Evolutionary conservation across 1,284 basidiomycete species (phyloP).

Genomic region (Ceratobasidium sp.): DNA sequence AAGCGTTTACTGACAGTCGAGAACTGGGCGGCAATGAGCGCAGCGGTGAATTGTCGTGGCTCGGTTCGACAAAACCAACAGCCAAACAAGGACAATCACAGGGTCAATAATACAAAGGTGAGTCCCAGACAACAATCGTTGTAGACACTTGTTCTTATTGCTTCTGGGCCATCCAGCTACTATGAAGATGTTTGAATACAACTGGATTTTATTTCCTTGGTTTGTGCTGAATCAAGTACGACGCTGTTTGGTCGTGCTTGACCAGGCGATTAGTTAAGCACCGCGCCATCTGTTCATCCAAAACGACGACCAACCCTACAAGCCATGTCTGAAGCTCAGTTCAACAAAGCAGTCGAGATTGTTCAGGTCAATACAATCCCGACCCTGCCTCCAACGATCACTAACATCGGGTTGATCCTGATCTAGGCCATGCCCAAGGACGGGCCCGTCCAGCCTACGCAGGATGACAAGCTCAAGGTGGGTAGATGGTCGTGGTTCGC

Average conservation of each 20-base stretch:
- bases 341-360: slow-evolving; percentile 83
- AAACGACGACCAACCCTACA: slow-evolving; percentile 37
- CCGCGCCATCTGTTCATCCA: not conserved
- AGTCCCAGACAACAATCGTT: not conserved
- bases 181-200: not conserved
- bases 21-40: slow-evolving; percentile 6
- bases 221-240: not conserved
- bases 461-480: slow-evolving; percentile 82
- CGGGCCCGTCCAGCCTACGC: slow-evolving; percentile 80
- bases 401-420: not conserved
- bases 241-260: slow-evolving; percentile 29
- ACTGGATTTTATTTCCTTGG: not conserved
- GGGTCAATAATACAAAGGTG: slow-evolving; percentile 22
- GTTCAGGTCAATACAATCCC: slow-evolving; percentile 54
- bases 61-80: not conserved
- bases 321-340: slow-evolving; percentile 74
- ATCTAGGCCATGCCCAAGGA: slow-evolving; percentile 78
- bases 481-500: slow-evolving; percentile 49
- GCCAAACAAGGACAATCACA: slow-evolving; percentile 19
- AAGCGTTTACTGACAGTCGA: not conserved
- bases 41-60: slow-evolving; percentile 25
- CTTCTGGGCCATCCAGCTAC: not conserved
- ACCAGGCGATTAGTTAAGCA: not conserved
- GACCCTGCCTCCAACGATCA: not conserved
- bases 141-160: too few species aligned